These are phyloP conservation scores for Halenospora varia DNA, from an alignment of 495 filamentous ascomycete species.

Conservation along the genomic window DNA sequence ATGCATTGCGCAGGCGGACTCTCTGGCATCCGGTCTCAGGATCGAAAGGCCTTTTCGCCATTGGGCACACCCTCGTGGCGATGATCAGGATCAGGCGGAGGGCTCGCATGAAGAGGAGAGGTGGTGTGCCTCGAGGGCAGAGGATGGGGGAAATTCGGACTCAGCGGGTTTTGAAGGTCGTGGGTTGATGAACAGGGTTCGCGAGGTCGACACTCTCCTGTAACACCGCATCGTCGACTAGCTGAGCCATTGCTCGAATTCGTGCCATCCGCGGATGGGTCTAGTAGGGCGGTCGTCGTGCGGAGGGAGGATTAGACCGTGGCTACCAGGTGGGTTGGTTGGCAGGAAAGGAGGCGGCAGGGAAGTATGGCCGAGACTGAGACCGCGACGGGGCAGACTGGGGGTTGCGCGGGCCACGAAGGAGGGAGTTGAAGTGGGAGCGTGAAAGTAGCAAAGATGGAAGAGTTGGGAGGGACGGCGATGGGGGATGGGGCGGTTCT, in stretches of 20 bases:
- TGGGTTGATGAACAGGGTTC: slow-evolving; percentile 9
- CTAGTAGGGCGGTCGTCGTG: slow-evolving; percentile 6
- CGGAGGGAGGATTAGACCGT: neutral
- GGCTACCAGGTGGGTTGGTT: neutral
- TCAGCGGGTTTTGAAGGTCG: slow-evolving; percentile 4
- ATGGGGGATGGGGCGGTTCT: slow-evolving; percentile 1
- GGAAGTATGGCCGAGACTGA: slow-evolving; percentile 7
- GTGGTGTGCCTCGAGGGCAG: too few relatives aligned
- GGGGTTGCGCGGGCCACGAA: neutral
- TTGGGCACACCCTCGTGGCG: slow-evolving; percentile 7
- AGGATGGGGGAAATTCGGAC: slow-evolving; percentile 4
- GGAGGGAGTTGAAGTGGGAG: neutral
- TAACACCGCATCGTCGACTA: slow-evolving; percentile 1
- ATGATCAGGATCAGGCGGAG: slow-evolving; percentile 4
- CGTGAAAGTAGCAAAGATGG: slow-evolving; percentile 7
- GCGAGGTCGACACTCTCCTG: slow-evolving; percentile 4
- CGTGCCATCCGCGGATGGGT: slow-evolving; percentile 7
- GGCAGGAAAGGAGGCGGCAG: neutral
- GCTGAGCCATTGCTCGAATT: slow-evolving; percentile 13
- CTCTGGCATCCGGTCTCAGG: slow-evolving; percentile 6
- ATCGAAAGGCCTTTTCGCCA: slow-evolving; percentile 14
- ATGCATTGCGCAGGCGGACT: too few relatives aligned
- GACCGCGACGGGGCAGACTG: slow-evolving; percentile 4
- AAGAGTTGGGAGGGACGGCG: slow-evolving; percentile 3
- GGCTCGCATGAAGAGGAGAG: neutral